phyloP scores from a whole-genome alignment of 306 rosid genomes.

The Cucumis melo region DNA sequence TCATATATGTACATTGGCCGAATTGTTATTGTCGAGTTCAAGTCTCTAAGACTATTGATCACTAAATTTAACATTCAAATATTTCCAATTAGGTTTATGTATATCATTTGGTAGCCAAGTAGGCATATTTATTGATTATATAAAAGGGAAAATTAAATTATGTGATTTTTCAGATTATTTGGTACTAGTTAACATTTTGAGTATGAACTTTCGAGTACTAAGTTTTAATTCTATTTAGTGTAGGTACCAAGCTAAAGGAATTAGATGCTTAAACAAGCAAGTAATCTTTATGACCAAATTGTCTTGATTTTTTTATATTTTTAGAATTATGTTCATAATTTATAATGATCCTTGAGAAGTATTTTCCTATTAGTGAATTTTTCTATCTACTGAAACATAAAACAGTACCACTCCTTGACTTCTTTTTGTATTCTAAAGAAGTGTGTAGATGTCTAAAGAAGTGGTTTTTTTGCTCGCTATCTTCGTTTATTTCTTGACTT shows the following conservation, averaged over 20 bases:
- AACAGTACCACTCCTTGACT: neutral
- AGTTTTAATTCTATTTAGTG: neutral
- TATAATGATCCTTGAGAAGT: neutral
- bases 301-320: neutral
- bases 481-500: no score
- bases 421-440: no score
- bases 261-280: slow-evolving; percentile 97
- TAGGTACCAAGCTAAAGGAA: slow-evolving; percentile 75
- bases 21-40: neutral
- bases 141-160: neutral
- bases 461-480: no score
- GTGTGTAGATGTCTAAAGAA: no score
- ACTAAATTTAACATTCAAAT: neutral
- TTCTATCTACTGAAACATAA: neutral
- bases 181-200: no score
- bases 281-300: slow-evolving; percentile 11
- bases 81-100: neutral
- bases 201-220: neutral
- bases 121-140: neutral
- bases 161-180: no score
- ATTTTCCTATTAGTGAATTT: neutral
- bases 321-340: neutral
- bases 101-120: neutral
- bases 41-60: neutral
- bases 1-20: neutral